Evolutionary conservation across 768 basidiomycete genomes (phyloP).

Genomic region (Pleurotus salmoneostramineus): DNA sequence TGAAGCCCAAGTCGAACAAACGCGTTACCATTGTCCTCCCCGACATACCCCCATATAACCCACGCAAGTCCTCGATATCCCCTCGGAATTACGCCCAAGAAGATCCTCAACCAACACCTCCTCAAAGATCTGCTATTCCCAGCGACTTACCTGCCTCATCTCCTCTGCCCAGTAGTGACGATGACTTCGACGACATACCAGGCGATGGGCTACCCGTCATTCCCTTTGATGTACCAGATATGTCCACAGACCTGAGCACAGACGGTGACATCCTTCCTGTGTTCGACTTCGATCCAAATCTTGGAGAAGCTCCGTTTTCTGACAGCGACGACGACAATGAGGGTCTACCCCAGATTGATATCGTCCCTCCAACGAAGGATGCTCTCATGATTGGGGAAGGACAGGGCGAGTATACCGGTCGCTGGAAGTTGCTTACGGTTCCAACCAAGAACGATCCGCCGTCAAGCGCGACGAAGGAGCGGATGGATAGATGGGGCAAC

Average conservation of each 20-base stretch:
- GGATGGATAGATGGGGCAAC: constrained; percentile 61
- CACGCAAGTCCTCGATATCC: background rate
- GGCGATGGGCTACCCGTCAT: background rate
- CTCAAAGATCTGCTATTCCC: background rate
- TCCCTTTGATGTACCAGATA: constrained; percentile 15
- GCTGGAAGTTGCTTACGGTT: constrained; percentile 50
- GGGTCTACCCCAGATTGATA: background rate
- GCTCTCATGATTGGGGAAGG: constrained; percentile 27
- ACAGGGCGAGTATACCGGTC: constrained; percentile 67
- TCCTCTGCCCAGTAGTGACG: constrained; percentile 3
- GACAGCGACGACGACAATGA: constrained; percentile 34
- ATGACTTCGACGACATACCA: background rate
- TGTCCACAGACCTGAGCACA: background rate
- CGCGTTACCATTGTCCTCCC: background rate
- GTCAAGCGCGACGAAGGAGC: constrained; percentile 44
- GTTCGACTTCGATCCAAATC: constrained; percentile 23
- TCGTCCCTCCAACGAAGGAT: background rate
- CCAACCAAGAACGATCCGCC: constrained; percentile 67
- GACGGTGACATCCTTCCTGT: constrained; percentile 24
- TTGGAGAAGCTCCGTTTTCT: background rate
- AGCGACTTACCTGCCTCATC: constrained; percentile 5
- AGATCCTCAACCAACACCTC: background rate
- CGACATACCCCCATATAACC: background rate
- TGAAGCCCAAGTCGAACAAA: background rate
- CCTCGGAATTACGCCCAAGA: background rate